phyloP scores from a whole-genome alignment of 345 rosid genomes.

The Euphorbia pulcherrima region DNA sequence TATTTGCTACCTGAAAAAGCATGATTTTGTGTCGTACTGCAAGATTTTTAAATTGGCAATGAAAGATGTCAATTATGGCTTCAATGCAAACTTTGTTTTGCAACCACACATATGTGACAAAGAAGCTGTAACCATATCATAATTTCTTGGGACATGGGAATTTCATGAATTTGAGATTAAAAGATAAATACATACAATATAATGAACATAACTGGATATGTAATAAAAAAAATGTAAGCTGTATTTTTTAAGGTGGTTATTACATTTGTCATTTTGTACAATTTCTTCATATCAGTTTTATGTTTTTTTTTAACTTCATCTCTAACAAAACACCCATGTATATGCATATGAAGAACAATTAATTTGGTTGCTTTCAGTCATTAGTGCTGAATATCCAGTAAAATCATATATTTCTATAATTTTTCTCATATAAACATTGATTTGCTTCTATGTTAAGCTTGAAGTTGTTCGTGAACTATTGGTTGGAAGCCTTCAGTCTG shows the following conservation, averaged over 20 bases:
- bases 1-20: neutral
- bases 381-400: constrained; percentile 1
- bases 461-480: constrained; percentile 77
- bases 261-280: neutral
- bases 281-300: neutral
- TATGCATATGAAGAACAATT: too few relatives aligned
- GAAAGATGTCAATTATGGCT: neutral
- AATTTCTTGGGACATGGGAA: neutral
- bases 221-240: neutral
- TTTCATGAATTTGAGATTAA: neutral
- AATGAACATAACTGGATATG: too few relatives aligned
- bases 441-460: constrained; percentile 46
- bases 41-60: neutral
- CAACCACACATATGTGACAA: neutral
- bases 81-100: too few relatives aligned
- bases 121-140: neutral
- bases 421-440: constrained; percentile 3
- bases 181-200: neutral
- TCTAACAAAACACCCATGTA: too few relatives aligned
- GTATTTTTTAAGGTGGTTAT: neutral
- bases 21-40: neutral
- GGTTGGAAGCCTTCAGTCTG: constrained; percentile 54
- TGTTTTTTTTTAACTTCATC: neutral
- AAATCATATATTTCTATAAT: neutral
- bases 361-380: neutral